A percentile compares a stretch with the other conserved stretches of the same genome.
These are phyloP conservation scores for Auricularia heimuer DNA, from an alignment of 768 basidiomycete species.

Conservation along the genomic window DNA sequence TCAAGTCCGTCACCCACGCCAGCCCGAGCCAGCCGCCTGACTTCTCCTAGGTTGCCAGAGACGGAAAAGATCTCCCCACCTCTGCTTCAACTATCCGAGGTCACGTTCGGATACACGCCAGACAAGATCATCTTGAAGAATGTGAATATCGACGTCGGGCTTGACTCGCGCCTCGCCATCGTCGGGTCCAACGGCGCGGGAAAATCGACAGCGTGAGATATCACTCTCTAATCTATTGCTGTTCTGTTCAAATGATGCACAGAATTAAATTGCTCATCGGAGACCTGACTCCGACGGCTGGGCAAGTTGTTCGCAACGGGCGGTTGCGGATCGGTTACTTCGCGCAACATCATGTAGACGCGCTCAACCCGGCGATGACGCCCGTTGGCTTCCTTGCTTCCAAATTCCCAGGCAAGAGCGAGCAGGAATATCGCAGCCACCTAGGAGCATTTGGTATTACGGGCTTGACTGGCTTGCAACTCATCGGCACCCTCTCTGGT, in stretches of 20 bases:
- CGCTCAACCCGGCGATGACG: conserved; percentile 71
- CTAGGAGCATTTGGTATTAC: conserved; percentile 97
- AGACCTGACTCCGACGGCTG: conserved; percentile 61
- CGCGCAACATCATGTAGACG: conserved; percentile 94
- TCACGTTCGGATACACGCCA: conserved; percentile 76
- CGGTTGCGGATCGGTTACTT: conserved; percentile 82
- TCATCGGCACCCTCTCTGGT: conserved; percentile 85
- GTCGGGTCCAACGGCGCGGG: conserved; percentile 94
- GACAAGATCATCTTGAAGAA: conserved; percentile 68
- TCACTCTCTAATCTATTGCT: too few species aligned
- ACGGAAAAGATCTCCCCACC: conserved; percentile 97
- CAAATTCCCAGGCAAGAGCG: conserved; percentile 86
- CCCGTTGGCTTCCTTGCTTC: conserved; percentile 90
- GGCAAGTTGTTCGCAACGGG: conserved; percentile 84
- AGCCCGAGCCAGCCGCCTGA: background rate
- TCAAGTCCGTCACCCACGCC: conserved; percentile 48
- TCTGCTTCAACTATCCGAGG: conserved; percentile 82
- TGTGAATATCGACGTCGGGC: conserved; percentile 82
- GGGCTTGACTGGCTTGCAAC: conserved; percentile 86
- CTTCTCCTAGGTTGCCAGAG: conserved; percentile 68
- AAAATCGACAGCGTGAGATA: conserved; percentile 80
- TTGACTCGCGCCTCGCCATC: conserved; percentile 92
- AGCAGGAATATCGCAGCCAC: conserved; percentile 94
- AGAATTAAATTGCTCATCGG: conserved; percentile 91
- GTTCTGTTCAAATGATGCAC: conserved; percentile 2